A percentile compares a stretch with the other conserved stretches of the same genome.
Evolutionary conservation across 1,139 yeast species (phyloP).

Genomic region (Yamadazyma dushanensis): DNA sequence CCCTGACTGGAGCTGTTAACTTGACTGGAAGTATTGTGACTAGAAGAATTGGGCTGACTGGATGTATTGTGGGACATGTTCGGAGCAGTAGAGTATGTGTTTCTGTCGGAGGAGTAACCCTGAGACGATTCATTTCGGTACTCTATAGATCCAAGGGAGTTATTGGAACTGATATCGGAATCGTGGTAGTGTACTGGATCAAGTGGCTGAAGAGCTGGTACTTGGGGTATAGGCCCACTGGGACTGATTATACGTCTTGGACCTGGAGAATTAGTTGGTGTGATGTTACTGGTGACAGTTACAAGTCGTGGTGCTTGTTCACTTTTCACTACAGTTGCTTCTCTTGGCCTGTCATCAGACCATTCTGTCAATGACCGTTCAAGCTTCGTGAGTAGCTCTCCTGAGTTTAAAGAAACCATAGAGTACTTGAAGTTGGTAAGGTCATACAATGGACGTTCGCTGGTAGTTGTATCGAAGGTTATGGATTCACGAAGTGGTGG

Average conservation of each 20-base stretch:
- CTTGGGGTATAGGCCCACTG: neutral
- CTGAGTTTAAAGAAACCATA: conserved; percentile 22
- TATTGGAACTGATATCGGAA: conserved; percentile 16
- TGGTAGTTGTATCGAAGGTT: conserved; percentile 3
- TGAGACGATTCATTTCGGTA: no score
- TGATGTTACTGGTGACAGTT: neutral
- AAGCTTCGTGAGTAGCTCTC: conserved; percentile 35
- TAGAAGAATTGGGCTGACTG: no score
- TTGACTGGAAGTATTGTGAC: no score
- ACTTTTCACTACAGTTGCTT: conserved; percentile 9
- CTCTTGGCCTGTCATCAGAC: conserved; percentile 10
- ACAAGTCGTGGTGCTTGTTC: neutral
- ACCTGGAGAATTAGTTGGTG: no score
- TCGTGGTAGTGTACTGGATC: conserved; percentile 18
- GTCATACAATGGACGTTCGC: conserved; percentile 10
- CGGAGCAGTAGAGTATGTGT: no score
- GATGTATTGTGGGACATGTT: conserved; percentile 1
- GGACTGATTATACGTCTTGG: conserved; percentile 15
- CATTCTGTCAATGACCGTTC: conserved; percentile 19
- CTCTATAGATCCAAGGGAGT: conserved; percentile 11
- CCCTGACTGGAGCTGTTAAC: no score
- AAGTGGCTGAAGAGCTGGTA: conserved; percentile 8
- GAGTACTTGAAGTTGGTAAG: conserved; percentile 7
- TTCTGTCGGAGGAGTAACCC: no score
- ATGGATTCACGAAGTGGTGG: neutral